These are phyloP conservation scores for Eragrostis curvula DNA, from an alignment of 176 grass and related monocot genomes.

Conservation along the genomic window DNA sequence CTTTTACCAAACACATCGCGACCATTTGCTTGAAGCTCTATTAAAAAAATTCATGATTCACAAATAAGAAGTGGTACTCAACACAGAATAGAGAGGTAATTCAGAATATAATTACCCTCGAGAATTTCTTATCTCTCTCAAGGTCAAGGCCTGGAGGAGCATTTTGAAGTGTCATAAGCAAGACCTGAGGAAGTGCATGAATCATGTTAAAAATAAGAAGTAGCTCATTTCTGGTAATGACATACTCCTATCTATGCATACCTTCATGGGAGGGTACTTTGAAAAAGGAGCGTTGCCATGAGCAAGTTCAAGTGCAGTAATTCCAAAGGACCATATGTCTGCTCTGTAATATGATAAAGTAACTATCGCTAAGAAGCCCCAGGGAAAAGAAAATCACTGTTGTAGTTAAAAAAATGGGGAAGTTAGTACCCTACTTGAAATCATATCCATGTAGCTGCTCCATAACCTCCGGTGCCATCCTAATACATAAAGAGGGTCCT, in stretches of 20 bases:
- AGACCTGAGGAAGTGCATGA: constrained; percentile 56
- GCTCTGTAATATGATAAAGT: constrained; percentile 68
- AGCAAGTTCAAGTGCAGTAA: constrained; percentile 97
- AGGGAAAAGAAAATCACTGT: background rate
- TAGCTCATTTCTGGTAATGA: background rate
- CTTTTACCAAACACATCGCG: constrained; percentile 93
- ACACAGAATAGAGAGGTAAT: constrained; percentile 3
- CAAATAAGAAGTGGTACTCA: constrained; percentile 17
- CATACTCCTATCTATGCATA: constrained; percentile 23
- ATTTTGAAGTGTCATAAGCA: constrained; percentile 97
- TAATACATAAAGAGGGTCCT: constrained; percentile 45
- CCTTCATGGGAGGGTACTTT: constrained; percentile 97
- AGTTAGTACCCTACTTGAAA: constrained; percentile 74
- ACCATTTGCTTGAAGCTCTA: constrained; percentile 97
- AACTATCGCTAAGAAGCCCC: constrained; percentile 23
- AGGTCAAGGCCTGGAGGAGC: constrained; percentile 88
- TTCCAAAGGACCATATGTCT: constrained; percentile 99
- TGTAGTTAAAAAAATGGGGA: background rate
- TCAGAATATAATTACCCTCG: constrained; percentile 66
- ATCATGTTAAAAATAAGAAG: background rate
- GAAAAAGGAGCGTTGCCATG: constrained; percentile 98
- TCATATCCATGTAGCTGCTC: constrained; percentile 91
- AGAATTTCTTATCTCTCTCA: constrained; percentile 87
- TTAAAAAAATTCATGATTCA: constrained; percentile 37
- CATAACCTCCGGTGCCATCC: constrained; percentile 99